phyloP scores from a whole-genome alignment of 805 yeast species.

The Spathaspora hagerdaliae region DNA sequence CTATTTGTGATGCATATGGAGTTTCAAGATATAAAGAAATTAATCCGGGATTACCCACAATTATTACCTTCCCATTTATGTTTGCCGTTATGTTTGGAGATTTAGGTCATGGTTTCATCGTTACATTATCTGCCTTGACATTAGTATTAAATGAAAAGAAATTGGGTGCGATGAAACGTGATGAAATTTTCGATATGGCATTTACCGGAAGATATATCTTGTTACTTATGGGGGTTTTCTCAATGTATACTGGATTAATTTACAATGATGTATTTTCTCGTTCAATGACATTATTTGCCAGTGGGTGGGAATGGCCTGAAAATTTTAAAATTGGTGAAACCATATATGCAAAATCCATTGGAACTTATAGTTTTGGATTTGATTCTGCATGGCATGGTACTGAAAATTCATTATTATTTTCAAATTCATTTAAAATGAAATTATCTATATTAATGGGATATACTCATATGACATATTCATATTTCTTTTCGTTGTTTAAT shows the following conservation, averaged over 20 bases:
- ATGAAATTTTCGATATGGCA: constrained; percentile 96
- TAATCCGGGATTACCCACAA: constrained; percentile 92
- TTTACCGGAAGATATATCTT: constrained; percentile 88
- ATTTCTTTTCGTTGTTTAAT: constrained; percentile 79
- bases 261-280: constrained; percentile 93
- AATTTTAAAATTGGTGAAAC: constrained; percentile 65
- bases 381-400: constrained; percentile 98
- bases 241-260: constrained; percentile 91
- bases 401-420: constrained; percentile 83
- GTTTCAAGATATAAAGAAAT: constrained; percentile 90
- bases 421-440: constrained; percentile 97
- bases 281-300: constrained; percentile 79
- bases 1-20: constrained; percentile 94
- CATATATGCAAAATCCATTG: constrained; percentile 60
- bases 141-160: constrained; percentile 72
- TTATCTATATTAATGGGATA: constrained; percentile 92
- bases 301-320: constrained; percentile 95
- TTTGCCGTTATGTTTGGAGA: constrained; percentile 99
- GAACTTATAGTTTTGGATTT: constrained; percentile 79
- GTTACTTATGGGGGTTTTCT: constrained; percentile 87
- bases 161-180: constrained; percentile 67
- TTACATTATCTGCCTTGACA: constrained; percentile 66
- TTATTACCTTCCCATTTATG: constrained; percentile 96
- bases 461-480: constrained; percentile 89
- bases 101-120: constrained; percentile 88